Percentiles rank a stretch among this genome's conserved stretches.
Evolutionary conservation across 2,329 filamentous ascomycete species (phyloP).

Genomic region (Ceratocystis eucalypticola): DNA sequence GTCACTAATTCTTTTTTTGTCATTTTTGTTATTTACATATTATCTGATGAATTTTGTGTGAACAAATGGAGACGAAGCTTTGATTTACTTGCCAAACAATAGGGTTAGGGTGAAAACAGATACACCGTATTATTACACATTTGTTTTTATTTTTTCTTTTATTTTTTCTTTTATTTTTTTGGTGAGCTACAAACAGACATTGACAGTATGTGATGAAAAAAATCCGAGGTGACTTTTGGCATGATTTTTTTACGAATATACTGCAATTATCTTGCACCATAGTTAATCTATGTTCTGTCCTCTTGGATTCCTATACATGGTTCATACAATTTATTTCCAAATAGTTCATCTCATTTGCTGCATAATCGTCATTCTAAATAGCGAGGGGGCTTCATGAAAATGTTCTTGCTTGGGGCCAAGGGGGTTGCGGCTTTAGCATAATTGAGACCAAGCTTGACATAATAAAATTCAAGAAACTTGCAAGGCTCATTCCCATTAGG

Average conservation of each 20-base stretch:
- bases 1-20: not conserved
- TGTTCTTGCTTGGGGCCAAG: not conserved
- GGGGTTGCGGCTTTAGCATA: not conserved
- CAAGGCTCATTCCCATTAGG: slow-evolving; percentile 11
- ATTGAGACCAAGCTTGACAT: not conserved
- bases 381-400: too few relatives aligned
- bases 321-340: too few relatives aligned
- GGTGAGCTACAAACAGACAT: too few relatives aligned
- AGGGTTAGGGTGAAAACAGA: slow-evolving; percentile 11
- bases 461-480: slow-evolving; percentile 1
- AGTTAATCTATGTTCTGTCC: not conserved
- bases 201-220: too few relatives aligned
- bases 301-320: too few relatives aligned
- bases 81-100: not conserved
- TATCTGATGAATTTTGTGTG: not conserved
- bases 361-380: too few relatives aligned
- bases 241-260: too few relatives aligned
- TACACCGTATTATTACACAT: too few relatives aligned
- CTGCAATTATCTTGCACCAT: not conserved
- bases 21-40: not conserved
- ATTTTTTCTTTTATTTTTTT: too few relatives aligned
- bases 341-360: too few relatives aligned
- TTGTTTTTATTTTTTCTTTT: too few relatives aligned
- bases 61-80: not conserved
- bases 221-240: too few relatives aligned